Base-by-base conservation (phyloP, 495 filamentous ascomycete species). In the Sporormia fimetaria region DNA sequence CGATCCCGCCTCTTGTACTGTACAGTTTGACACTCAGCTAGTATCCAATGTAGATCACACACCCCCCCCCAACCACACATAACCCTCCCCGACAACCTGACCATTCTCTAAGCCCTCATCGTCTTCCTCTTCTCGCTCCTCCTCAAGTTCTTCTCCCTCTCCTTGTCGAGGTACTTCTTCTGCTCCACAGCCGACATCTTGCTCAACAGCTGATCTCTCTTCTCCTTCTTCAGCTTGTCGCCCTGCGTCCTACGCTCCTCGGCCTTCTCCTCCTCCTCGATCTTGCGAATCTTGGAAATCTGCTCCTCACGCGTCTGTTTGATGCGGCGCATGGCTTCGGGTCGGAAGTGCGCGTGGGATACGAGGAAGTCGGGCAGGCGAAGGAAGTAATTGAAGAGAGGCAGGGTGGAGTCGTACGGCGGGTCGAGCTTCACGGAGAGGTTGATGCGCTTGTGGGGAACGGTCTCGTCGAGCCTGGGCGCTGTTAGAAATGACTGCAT, bases 91-190 rank as follows among this genome's bases (percentile, higher is more conserved):
- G n/a, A n/a, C n/a, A n/a, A n/a, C n/a, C n/a, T n/a, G n/a, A n/a
- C 32, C 40, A 2, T 17, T 21, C 5, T 26, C 40, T 54, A 57
- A 8, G 21, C 54, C 47, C 48, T 54, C 21, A 57, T 38, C 2
- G 54, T 57, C 39, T 31, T 43, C 43, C 31, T 48, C 47, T 57
- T 57, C 35, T 52, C 32, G 20, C 40, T 41, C 46, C 31, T 85
- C 61, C 75, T 78, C 53, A 76, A 60, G 56, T 82, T 83, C 70
- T 82, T 83, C 58, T 90, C 81, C 49, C 72, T 70, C 71, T 98
- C 90, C 59, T 78, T 82, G 43, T 96, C 92, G 37, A 98, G 67
- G 58, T 79, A 95, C 68, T 88, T 94, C 66, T 84, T 81, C 73
- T 96, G 90, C 54, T 90, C 86, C 52, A 94, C 87, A 14, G 88